Evolutionary conservation across 768 basidiomycete genomes (phyloP).

Genomic region (Boletus sp.): DNA sequence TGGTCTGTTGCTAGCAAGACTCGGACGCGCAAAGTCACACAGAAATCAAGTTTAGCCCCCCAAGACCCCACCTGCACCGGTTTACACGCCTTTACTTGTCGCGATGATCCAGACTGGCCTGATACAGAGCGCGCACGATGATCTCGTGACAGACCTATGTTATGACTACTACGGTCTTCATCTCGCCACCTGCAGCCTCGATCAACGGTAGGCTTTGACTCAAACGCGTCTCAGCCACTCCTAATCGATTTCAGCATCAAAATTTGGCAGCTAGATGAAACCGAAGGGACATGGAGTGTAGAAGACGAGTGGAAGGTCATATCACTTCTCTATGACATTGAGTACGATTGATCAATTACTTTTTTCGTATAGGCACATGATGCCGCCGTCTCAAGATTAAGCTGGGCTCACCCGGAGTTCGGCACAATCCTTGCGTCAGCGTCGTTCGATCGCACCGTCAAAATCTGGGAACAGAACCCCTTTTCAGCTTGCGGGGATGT

Average conservation of each 20-base stretch:
- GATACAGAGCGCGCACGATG: conserved; percentile 73
- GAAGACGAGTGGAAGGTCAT: conserved; percentile 92
- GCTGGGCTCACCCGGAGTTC: conserved; percentile 93
- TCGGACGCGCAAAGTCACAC: neutral
- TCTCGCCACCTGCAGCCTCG: conserved; percentile 77
- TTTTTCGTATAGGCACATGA: conserved; percentile 77
- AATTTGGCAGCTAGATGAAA: conserved; percentile 77
- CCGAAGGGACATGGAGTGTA: conserved; percentile 66
- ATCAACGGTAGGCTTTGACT: conserved; percentile 58
- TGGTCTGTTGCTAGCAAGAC: neutral
- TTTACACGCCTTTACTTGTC: neutral
- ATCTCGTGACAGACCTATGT: conserved; percentile 79
- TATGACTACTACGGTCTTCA: conserved; percentile 89
- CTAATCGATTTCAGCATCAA: conserved; percentile 54
- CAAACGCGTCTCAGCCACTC: conserved; percentile 8
- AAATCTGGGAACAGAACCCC: conserved; percentile 80
- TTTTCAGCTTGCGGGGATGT: conserved; percentile 28
- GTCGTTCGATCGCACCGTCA: conserved; percentile 88
- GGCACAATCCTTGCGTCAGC: conserved; percentile 83
- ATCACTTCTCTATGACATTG: neutral
- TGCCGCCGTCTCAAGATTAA: conserved; percentile 76
- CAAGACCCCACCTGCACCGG: neutral
- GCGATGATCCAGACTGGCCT: conserved; percentile 77
- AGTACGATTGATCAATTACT: neutral
- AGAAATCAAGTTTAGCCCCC: neutral